Percentiles rank a stretch among this genome's conserved stretches.
Evolutionary conservation across 805 yeast species (phyloP).

Genomic region (Wickerhamia fluorescens): DNA sequence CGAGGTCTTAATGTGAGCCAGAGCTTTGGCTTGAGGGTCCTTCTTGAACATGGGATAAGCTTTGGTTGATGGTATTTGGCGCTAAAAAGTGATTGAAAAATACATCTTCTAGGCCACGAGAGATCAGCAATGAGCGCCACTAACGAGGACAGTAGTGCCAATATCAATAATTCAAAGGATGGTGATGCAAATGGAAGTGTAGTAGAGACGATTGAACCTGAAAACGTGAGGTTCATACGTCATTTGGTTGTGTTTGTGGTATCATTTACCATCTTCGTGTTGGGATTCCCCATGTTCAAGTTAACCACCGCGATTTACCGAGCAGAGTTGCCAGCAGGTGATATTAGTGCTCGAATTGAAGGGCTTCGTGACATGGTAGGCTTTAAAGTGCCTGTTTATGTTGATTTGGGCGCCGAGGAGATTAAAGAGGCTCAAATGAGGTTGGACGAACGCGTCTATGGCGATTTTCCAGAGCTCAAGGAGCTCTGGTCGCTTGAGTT

Average conservation of each 20-base stretch:
- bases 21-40: slow-evolving; percentile 51
- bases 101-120: too few species aligned
- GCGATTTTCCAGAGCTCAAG: slow-evolving; percentile 15
- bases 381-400: slow-evolving; percentile 37
- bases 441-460: slow-evolving; percentile 23
- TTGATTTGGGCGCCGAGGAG: too few species aligned
- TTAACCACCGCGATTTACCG: slow-evolving; percentile 56
- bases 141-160: too few species aligned
- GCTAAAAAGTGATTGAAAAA: too few species aligned
- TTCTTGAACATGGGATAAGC: slow-evolving; percentile 15
- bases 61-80: slow-evolving; percentile 1
- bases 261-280: slow-evolving; percentile 10
- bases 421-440: slow-evolving; percentile 28
- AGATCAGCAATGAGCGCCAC: too few species aligned
- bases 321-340: slow-evolving; percentile 48
- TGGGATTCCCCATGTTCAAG: slow-evolving; percentile 16
- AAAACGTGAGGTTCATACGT: slow-evolving; percentile 7
- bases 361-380: slow-evolving; percentile 17
- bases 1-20: slow-evolving; percentile 74
- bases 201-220: too few species aligned
- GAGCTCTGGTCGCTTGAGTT: slow-evolving; percentile 25
- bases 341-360: slow-evolving; percentile 27
- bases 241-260: slow-evolving; percentile 8
- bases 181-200: not conserved
- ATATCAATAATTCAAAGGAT: not conserved